Evolutionary conservation across 306 rosid genomes (phyloP).

Genomic region (Cucumis sativus): DNA sequence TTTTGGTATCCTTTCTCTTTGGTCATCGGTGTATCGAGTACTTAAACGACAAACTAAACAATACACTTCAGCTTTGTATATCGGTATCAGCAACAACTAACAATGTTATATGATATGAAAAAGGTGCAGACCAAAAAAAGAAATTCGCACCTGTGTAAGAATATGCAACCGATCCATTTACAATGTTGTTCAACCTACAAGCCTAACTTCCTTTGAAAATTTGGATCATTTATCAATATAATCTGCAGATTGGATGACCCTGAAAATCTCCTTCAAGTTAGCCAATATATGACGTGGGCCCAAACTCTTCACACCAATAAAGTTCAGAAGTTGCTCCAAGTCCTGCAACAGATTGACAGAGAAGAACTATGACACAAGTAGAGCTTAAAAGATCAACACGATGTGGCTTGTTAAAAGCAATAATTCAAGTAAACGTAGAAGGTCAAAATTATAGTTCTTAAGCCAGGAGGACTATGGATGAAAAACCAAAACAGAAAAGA

Average conservation of each 20-base stretch:
- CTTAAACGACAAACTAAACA: not conserved
- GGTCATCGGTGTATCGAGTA: not conserved
- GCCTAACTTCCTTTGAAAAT: constrained; percentile 7
- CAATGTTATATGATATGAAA: constrained; percentile 19
- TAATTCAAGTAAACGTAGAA: not conserved
- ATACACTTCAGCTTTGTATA: not conserved
- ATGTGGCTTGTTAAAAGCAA: not conserved
- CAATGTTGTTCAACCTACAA: constrained; percentile 23
- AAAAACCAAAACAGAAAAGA: not conserved
- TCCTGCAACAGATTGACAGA: constrained; percentile 39
- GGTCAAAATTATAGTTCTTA: not conserved
- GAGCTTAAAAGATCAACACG: constrained; percentile 4
- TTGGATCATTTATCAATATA: constrained; percentile 39
- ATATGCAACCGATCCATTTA: constrained; percentile 34
- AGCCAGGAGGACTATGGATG: not conserved
- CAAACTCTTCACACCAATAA: constrained; percentile 70
- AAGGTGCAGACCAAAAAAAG: constrained; percentile 64
- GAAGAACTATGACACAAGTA: not conserved
- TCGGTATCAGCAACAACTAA: constrained; percentile 1
- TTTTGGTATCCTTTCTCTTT: not conserved
- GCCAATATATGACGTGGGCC: constrained; percentile 88
- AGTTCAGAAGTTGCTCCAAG: constrained; percentile 90
- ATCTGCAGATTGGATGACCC: constrained; percentile 67
- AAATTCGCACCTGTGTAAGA: constrained; percentile 55
- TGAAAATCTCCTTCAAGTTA: constrained; percentile 83